Conservation (phyloP, 2,329 filamentous ascomycete species). For the Trichoderma sp. region DNA sequence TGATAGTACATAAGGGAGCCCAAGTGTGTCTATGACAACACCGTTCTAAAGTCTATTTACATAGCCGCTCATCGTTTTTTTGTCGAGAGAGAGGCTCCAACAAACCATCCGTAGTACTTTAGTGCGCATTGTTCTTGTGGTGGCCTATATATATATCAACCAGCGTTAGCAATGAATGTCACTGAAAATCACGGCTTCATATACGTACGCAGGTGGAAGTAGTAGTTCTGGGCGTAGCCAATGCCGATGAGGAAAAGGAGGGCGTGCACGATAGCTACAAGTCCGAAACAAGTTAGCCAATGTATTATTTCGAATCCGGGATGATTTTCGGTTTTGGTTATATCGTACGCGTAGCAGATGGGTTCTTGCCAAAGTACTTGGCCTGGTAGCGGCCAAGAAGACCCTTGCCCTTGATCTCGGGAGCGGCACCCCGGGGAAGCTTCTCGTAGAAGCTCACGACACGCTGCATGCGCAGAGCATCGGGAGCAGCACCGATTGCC, state of each 20-base stretch:
- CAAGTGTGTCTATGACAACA: conserved; percentile 30
- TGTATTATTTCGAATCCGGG: background rate
- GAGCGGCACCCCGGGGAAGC: conserved; percentile 89
- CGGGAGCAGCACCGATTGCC: conserved; percentile 92
- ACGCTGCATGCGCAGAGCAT: conserved; percentile 96
- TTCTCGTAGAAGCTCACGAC: conserved; percentile 99
- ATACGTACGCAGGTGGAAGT: conserved; percentile 95
- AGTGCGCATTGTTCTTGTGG: conserved; percentile 99
- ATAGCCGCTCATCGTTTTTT: conserved; percentile 38
- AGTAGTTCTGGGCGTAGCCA: conserved; percentile 98
- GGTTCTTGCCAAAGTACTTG: conserved; percentile 94
- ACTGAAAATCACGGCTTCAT: conserved; percentile 36
- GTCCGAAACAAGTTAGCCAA: conserved; percentile 33
- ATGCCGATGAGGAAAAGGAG: conserved; percentile 77
- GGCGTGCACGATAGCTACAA: conserved; percentile 81
- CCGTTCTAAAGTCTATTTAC: conserved; percentile 49
- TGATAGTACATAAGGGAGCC: conserved; percentile 26
- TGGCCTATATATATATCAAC: conserved; percentile 66
- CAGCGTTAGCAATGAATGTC: conserved; percentile 12
- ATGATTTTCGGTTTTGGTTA: background rate
- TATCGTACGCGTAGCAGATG: conserved; percentile 80
- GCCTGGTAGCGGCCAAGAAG: conserved; percentile 86
- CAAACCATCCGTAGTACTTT: conserved; percentile 47
- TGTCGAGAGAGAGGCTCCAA: conserved; percentile 33
- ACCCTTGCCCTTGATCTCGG: conserved; percentile 79